Conservation (phyloP, 2,329 filamentous ascomycete genomes). For the Monilinia fructigena region DNA sequence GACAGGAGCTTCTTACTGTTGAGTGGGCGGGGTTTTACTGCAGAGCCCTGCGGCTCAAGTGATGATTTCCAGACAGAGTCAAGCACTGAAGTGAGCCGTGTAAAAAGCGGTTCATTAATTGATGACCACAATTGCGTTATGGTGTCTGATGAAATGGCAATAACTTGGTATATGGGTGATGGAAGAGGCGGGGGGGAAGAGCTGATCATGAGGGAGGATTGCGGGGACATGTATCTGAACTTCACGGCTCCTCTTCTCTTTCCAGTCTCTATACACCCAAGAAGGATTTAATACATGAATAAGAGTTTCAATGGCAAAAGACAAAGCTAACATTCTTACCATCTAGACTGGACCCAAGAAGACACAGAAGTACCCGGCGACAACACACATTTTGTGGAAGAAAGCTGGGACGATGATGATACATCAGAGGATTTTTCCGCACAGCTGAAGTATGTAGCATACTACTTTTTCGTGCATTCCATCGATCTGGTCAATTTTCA, state of each 20-base stretch:
- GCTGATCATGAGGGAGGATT: neutral
- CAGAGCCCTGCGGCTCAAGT: constrained; percentile 49
- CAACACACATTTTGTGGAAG: constrained; percentile 88
- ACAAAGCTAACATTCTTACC: constrained; percentile 23
- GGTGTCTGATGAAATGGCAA: constrained; percentile 46
- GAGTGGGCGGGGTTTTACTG: constrained; percentile 7
- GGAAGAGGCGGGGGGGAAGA: neutral
- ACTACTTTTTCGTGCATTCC: neutral
- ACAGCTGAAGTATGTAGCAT: constrained; percentile 76
- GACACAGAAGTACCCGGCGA: constrained; percentile 79
- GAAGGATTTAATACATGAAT: neutral
- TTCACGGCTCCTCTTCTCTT: too few relatives aligned
- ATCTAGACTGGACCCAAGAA: constrained; percentile 84
- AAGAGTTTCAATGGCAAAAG: neutral
- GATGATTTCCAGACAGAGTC: constrained; percentile 99
- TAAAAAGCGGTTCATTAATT: constrained; percentile 42
- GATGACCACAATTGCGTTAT: constrained; percentile 52
- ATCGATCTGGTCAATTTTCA: neutral
- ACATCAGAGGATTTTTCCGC: constrained; percentile 94
- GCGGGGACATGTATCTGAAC: neutral
- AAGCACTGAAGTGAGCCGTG: constrained; percentile 78
- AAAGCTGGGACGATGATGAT: constrained; percentile 99
- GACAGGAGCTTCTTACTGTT: neutral
- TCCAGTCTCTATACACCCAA: too few relatives aligned
- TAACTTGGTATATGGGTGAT: neutral